Evolutionary conservation across 108 stramenopile species (phyloP), one percentile per base, ranked within the genome.

Genomic region (Cyclostephanos invisitatus): DNA sequence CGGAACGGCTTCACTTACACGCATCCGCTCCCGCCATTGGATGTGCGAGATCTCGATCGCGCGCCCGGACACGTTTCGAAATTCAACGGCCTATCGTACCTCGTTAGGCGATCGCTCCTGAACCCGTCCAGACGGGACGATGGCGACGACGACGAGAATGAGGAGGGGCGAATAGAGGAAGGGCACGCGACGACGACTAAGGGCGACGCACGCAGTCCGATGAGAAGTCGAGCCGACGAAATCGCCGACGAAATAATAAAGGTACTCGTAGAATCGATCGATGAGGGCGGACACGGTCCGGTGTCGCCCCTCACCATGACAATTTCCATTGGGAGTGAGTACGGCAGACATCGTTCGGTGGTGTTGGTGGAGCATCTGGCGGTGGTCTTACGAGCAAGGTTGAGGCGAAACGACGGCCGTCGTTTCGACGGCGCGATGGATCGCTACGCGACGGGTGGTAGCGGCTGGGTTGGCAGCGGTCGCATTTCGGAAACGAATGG

Each of bases 301-400:
- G 86, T 86, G 21, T 80, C 69, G 3, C 91, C 91, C 18, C 60
- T 94, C 12, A 74, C 83, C 56, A 89, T 94, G 89, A 85, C 76
- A 10, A 82, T 94, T 10, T 81, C 77, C 17, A 69, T 94, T 24
- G 93, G 88, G 5, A 85, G 83, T 46, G 86, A 90, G 51, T 73
- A 72, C 64, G 93, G 93, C 6, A 70, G 86, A n/a, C 93, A 94
- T 65, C 72, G 93, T 67, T 73, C 86, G 9, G 93, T 94, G n/a
- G 87, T 90, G 7, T 70, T 85, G 32, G 80, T 75, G 25, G 80
- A 81, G 50, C 80, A 81, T 56, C 50, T 81, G 37, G 80, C 73
- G n/a, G 69, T 75, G 35, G 49, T 81, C 46, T 11, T 81, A 53
- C 58, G 74, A 21, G 68, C 80, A 28, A 60, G 80, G 44, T 57